Conservation (phyloP, 192 early-diverging fungal species). For the Coemansia pectinata region DNA sequence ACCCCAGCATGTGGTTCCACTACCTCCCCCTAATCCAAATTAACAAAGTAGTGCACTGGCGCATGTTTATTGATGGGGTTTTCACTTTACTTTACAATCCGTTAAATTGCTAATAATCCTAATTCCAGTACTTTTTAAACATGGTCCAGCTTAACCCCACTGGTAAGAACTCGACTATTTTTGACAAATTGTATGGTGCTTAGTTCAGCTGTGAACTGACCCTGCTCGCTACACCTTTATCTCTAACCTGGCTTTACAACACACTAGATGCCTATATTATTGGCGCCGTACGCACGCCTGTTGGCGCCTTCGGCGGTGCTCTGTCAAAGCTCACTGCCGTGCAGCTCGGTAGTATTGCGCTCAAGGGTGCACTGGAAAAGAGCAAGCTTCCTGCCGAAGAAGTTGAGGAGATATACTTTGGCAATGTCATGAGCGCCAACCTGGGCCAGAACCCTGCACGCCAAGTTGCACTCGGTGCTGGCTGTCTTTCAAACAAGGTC, state of each 20-base stretch:
- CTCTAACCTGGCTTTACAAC: no score
- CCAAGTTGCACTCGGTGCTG: constrained; percentile 75
- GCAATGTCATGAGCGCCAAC: constrained; percentile 76
- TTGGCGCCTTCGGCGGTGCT: constrained; percentile 90
- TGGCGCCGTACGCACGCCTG: constrained; percentile 85
- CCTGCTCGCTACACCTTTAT: neutral
- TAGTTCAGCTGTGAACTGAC: neutral
- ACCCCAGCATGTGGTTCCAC: neutral
- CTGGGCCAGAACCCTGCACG: constrained; percentile 87
- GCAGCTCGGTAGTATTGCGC: constrained; percentile 83
- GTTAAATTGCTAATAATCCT: neutral
- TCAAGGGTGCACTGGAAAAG: constrained; percentile 68
- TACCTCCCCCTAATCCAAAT: neutral
- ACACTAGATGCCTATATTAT: constrained; percentile 83
- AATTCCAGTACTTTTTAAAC: neutral
- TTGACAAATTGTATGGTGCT: neutral
- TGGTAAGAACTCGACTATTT: constrained; percentile 10
- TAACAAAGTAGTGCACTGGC: neutral
- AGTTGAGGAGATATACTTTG: constrained; percentile 76
- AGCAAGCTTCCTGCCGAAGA: constrained; percentile 62
- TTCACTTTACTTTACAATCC: neutral
- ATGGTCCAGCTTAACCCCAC: constrained; percentile 31
- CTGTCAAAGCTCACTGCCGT: constrained; percentile 79
- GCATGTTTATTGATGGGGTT: neutral
- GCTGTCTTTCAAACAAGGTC: constrained; percentile 59